Base-by-base conservation (phyloP, 129 eudicot genomes). In the Logfia minima region DNA sequence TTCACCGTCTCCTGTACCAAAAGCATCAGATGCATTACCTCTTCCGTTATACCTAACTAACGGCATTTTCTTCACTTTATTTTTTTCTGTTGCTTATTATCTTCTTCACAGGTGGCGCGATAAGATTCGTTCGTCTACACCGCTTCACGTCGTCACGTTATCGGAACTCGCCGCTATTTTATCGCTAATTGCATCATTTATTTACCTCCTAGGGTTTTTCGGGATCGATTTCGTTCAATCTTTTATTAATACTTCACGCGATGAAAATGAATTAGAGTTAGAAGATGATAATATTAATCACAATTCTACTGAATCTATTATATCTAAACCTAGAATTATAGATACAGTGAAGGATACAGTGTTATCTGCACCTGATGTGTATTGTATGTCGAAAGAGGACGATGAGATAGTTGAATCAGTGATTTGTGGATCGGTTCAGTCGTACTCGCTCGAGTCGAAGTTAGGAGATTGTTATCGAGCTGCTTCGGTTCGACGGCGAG, bases 11-110 rank as follows among this genome's bases (percentile, higher is more conserved):
- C 82, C 84, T 8, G 66, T 72, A 5, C 90, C 87, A 0, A 87
- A 87, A 75, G 96, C 96, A 3, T 90, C 96, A 31, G 96, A 90
- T 41, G 96, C 96, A 23, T 85, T 90, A 19, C 96, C 96, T 1
- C 85, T 86, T 21, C 89, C 96, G 0, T 76, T 87, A 4, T 80
- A 88, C 86, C 89, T 90, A 55, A 88, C 96, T 22, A 90, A 90
- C 83, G 85, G 76, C 78, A 51, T 90, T 65, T 88, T 88, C 89
- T 82, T 90, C 87, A 83, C 90, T 48, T 60, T 90, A 6, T 90
- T 90, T 76, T 90, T 88, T 86, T 88, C 82, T 34, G 89, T 86
- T 9, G 87, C 82, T 0, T 90, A 90, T 75, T 90, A 71, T 77
- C 96, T 90, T 28, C 87, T 90, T 41, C 83, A 48, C 61, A 83